Percentiles rank a stretch among this genome's conserved stretches.
Evolutionary conservation across 208 protist genomes (phyloP).

Genomic region (Acanthamoeba lenticulata): DNA sequence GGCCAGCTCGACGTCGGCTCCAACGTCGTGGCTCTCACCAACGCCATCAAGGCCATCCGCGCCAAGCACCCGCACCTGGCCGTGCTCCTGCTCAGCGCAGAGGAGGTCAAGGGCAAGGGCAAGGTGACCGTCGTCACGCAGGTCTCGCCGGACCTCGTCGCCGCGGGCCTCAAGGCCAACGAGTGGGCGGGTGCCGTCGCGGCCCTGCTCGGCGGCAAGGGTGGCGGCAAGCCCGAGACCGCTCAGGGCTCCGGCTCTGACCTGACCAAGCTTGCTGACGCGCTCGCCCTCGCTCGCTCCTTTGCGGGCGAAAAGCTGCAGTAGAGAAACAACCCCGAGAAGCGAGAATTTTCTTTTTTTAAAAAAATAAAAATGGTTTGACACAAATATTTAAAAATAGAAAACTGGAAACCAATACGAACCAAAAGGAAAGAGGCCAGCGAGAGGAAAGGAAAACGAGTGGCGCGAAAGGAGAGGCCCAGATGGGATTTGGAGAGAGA

Average conservation of each 20-base stretch:
- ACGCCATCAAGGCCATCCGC: conserved; percentile 65
- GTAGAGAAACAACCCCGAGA: not conserved
- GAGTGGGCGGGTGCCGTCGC: conserved; percentile 77
- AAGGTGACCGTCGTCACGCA: conserved; percentile 34
- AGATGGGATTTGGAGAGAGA: too few relatives aligned
- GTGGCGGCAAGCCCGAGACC: conserved; percentile 79
- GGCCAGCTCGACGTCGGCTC: conserved; percentile 48
- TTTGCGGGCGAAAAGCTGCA: not conserved
- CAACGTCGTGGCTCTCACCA: conserved; percentile 46
- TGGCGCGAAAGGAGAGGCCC: too few relatives aligned
- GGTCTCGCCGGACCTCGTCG: not conserved
- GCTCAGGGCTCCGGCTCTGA: conserved; percentile 77
- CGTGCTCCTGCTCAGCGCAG: conserved; percentile 55
- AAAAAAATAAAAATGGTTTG: not conserved
- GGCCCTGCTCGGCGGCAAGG: conserved; percentile 75
- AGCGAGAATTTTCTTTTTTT: not conserved
- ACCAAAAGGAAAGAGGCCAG: not conserved
- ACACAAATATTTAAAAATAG: not conserved
- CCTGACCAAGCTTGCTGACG: conserved; percentile 60
- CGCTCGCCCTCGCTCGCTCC: conserved; percentile 54
- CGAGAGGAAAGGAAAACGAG: too few relatives aligned
- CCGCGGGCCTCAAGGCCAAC: conserved; percentile 43
- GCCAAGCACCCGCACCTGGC: conserved; percentile 65
- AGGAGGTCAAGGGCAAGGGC: conserved; percentile 27
- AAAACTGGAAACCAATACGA: not conserved